Base-by-base conservation (phyloP, 2,329 filamentous ascomycete genomes). In the Microascus cirrosus region DNA sequence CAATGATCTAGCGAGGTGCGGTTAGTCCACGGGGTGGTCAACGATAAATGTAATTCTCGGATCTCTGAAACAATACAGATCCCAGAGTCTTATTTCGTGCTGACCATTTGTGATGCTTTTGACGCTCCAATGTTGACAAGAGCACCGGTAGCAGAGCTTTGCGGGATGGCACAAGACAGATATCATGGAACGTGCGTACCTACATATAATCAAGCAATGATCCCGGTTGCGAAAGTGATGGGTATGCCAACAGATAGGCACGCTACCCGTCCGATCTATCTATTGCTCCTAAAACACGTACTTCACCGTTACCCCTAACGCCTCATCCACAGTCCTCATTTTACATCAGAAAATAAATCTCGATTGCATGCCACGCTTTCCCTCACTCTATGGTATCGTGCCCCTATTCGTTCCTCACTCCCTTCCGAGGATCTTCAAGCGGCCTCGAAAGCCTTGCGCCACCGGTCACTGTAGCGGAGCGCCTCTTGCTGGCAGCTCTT, bases 401-500 rank as follows among this genome's bases (percentile, higher is more conserved):
- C 45, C 22, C 20, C 11, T 50, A 12, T 11, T 6, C 3, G 18
- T 50, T 22, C 45, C 22, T n/a, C 45, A 24, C 20, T 24, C 45
- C 45, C 22, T 6, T 8, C 45, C 45, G 12, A 22, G 20, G 5
- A 5, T 50, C 39, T 7, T 52, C 18, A 52, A 28, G 45, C 55
- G 13, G n/a, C 36, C n/a, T 48, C 48, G n/a, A 57, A 57, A 12
- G 55, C 55, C 34, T 53, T 35, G 22, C 45, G 55, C 48, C 55
- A 52, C 15, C 25, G 55, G 20, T 57, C 55, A 20, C 28, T 56
- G 25, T 36, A 57, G 20, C 55, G 55, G 10, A 24, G 28, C n/a
- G 45, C 55, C 22, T 57, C 45, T 22, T 53, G 45, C 20, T 57
- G 83, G 70, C 94, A 97, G 62, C 81, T 83, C 55, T 82, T 74